Percentiles rank a stretch among this genome's conserved stretches.
phyloP scores from a whole-genome alignment of 257 asterid genomes.

The Coffea eugenioides region DNA sequence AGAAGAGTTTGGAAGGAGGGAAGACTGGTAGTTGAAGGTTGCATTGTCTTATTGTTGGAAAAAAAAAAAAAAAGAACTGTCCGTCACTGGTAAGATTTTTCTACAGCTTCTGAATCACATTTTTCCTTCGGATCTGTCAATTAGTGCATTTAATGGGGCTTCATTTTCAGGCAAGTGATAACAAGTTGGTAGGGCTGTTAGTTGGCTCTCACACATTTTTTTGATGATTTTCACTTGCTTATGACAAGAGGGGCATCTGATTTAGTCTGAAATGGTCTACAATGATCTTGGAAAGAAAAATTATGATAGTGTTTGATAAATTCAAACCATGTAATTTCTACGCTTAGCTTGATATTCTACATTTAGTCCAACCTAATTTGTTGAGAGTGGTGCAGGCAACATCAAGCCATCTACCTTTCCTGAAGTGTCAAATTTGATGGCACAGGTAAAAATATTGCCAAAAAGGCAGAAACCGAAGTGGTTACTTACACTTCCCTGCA shows the following conservation, averaged over 20 bases:
- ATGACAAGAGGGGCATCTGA: neutral
- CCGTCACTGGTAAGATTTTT: neutral
- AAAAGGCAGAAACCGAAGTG: neutral
- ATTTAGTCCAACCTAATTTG: neutral
- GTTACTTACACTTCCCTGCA: neutral
- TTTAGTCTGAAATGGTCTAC: too few species aligned
- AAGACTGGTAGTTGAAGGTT: constrained; percentile 1
- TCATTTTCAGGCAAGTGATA: neutral
- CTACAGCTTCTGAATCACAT: neutral
- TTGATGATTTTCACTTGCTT: neutral
- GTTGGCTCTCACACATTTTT: neutral
- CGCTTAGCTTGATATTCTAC: neutral
- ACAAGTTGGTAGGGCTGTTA: neutral
- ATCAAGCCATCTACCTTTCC: neutral
- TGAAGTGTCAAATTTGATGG: neutral
- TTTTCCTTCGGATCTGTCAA: neutral
- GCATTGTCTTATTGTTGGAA: neutral
- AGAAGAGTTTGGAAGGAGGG: neutral
- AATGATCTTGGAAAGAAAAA: too few species aligned
- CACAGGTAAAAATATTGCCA: neutral
- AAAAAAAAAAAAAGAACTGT: neutral
- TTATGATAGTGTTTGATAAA: neutral
- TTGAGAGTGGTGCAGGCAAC: neutral
- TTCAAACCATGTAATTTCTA: neutral
- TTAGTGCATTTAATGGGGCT: neutral